Conservation (phyloP, 257 asterid genomes). For the Penstemon newberryi region DNA sequence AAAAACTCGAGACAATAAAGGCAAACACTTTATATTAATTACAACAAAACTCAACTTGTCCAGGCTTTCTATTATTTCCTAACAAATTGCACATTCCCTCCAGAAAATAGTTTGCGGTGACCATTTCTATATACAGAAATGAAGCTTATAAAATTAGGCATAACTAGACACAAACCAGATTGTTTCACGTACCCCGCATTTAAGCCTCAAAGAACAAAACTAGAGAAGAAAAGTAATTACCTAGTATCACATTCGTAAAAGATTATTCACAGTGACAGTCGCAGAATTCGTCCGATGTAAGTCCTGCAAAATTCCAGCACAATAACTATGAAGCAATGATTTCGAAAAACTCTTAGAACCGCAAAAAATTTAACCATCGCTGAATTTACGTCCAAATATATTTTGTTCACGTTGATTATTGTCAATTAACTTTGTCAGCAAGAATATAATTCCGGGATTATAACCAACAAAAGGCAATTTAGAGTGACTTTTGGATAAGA, state of each 20-base stretch:
- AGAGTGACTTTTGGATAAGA: no score
- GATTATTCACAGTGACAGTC: conserved; percentile 54
- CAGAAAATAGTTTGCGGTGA: conserved; percentile 17
- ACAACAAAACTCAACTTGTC: conserved; percentile 15
- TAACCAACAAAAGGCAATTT: no score
- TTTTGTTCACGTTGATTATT: no score
- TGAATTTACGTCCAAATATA: no score
- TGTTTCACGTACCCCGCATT: conserved; percentile 9
- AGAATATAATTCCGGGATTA: no score
- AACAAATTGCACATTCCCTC: conserved; percentile 31
- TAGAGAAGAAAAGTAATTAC: background rate
- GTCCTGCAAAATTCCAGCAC: conserved; percentile 24
- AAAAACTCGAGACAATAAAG: conserved; percentile 3
- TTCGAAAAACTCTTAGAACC: background rate
- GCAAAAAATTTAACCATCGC: no score
- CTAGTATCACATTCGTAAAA: conserved; percentile 56
- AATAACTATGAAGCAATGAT: background rate
- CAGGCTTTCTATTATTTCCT: conserved; percentile 28
- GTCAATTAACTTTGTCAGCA: no score
- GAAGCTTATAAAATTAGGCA: conserved; percentile 27
- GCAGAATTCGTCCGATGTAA: conserved; percentile 31
- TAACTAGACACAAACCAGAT: conserved; percentile 13
- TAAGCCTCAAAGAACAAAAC: conserved; percentile 17
- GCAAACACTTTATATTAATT: conserved; percentile 6
- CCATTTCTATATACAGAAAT: conserved; percentile 29